These are phyloP conservation scores for Aspergillus wentii DNA, from an alignment of 495 filamentous ascomycete genomes.

Conservation along the genomic window DNA sequence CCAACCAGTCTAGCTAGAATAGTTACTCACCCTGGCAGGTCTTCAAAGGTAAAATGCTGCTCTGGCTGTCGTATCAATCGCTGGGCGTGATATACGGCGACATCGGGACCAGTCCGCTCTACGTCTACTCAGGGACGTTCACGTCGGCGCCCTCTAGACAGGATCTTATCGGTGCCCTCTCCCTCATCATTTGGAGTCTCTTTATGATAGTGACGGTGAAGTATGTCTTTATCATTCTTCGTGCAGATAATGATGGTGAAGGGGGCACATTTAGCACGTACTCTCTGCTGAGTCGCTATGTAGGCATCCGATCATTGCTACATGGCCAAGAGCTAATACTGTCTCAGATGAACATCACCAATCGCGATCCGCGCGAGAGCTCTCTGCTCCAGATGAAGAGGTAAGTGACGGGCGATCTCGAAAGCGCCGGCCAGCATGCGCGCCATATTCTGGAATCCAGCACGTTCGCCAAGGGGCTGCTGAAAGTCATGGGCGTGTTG, in stretches of 20 bases:
- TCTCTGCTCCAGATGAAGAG: constrained; percentile 58
- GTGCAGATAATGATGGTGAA: constrained; percentile 72
- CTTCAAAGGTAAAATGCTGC: constrained; percentile 18
- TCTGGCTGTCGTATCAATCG: constrained; percentile 60
- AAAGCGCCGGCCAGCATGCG: constrained; percentile 43
- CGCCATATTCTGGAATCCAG: constrained; percentile 56
- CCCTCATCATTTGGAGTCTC: constrained; percentile 69
- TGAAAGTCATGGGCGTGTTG: constrained; percentile 66
- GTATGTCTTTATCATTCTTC: constrained; percentile 64
- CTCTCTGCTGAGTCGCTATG: constrained; percentile 65
- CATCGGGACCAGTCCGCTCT: constrained; percentile 70
- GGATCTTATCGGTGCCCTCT: constrained; percentile 64
- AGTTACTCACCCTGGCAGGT: constrained; percentile 7
- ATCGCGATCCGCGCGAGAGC: constrained; percentile 18
- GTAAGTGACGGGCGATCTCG: constrained; percentile 49
- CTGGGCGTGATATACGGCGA: constrained; percentile 74
- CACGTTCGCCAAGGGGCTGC: constrained; percentile 39
- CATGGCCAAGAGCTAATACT: background rate
- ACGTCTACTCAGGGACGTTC: constrained; percentile 70
- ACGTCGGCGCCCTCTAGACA: constrained; percentile 48
- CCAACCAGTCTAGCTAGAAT: background rate
- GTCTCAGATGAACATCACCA: constrained; percentile 17
- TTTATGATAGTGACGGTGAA: constrained; percentile 72
- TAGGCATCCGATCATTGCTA: constrained; percentile 23
- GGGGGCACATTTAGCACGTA: constrained; percentile 73